Evolutionary conservation across 2,329 filamentous ascomycete genomes (phyloP).

Genomic region (Curvularia lunata): DNA sequence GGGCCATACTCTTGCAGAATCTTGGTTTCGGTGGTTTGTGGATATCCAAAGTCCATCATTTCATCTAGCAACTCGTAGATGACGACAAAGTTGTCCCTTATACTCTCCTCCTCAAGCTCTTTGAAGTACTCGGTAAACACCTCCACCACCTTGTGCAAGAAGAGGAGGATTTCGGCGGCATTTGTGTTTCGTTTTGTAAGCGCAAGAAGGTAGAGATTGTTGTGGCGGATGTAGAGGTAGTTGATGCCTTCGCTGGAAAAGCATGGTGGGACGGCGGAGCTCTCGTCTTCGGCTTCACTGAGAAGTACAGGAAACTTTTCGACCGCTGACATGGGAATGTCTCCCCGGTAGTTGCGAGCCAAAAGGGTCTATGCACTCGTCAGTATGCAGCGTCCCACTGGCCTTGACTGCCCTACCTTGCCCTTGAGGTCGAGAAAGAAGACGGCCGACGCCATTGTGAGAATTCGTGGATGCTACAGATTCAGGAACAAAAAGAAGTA

Average conservation of each 20-base stretch:
- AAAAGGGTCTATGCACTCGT: slow-evolving; percentile 77
- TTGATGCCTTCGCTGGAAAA: slow-evolving; percentile 99
- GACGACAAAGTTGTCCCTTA: slow-evolving; percentile 98
- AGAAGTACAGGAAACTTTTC: slow-evolving; percentile 97
- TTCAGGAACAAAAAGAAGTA: not conserved
- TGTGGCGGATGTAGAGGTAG: slow-evolving; percentile 99
- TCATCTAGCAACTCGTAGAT: slow-evolving; percentile 99
- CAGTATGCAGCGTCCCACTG: slow-evolving; percentile 34
- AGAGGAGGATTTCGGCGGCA: slow-evolving; percentile 96
- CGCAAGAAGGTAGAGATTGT: slow-evolving; percentile 97
- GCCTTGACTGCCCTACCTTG: slow-evolving; percentile 71
- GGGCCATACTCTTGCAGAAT: slow-evolving; percentile 82
- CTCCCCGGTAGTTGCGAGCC: slow-evolving; percentile 96
- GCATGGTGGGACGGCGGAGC: slow-evolving; percentile 93
- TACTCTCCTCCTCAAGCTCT: slow-evolving; percentile 96
- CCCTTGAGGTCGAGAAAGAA: slow-evolving; percentile 99
- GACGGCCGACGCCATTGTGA: slow-evolving; percentile 88
- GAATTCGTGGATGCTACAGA: not conserved
- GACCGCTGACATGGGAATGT: slow-evolving; percentile 98
- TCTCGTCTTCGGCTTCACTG: slow-evolving; percentile 98
- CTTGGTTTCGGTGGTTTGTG: slow-evolving; percentile 97
- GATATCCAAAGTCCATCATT: slow-evolving; percentile 99
- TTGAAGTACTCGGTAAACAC: slow-evolving; percentile 99
- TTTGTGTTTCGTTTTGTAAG: slow-evolving; percentile 99
- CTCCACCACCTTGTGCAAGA: slow-evolving; percentile 97